Evolutionary conservation across 2,329 filamentous ascomycete genomes (phyloP).

Genomic region (Aspergillus candidus): DNA sequence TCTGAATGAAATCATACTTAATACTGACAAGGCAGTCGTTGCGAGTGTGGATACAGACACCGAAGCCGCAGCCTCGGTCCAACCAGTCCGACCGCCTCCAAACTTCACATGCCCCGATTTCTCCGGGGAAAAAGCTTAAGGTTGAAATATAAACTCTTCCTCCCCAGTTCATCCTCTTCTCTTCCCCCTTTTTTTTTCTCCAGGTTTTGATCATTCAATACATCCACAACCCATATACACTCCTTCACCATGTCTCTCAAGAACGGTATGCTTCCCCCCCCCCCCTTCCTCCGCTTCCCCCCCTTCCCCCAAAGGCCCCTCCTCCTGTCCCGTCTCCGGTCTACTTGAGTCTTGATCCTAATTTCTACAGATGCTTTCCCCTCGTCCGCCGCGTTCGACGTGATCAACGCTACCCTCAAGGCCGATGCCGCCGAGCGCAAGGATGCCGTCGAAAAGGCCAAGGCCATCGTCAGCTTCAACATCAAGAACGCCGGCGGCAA

Average conservation of each 20-base stretch:
- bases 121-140: slow-evolving; percentile 21
- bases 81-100: slow-evolving; percentile 10
- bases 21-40: background rate
- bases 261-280: slow-evolving; percentile 51
- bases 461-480: slow-evolving; percentile 82
- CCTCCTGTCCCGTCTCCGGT: background rate
- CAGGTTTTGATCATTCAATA: background rate
- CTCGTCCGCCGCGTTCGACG: slow-evolving; percentile 84
- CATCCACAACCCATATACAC: background rate
- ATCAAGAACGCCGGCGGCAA: slow-evolving; percentile 81
- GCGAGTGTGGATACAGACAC: background rate
- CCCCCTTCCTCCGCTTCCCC: background rate
- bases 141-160: slow-evolving; percentile 17
- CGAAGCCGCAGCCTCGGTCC: slow-evolving; percentile 14
- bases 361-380: slow-evolving; percentile 87
- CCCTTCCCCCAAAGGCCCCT: no score
- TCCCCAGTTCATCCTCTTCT: slow-evolving; percentile 2
- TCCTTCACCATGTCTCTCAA: slow-evolving; percentile 62
- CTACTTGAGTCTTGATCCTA: no score
- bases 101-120: slow-evolving; percentile 18
- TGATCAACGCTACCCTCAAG: slow-evolving; percentile 67
- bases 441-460: slow-evolving; percentile 82
- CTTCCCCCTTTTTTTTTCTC: background rate
- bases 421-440: slow-evolving; percentile 67
- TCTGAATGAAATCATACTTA: no score